phyloP scores from a whole-genome alignment of 805 yeast genomes.

The Suhomyces prunicola region DNA sequence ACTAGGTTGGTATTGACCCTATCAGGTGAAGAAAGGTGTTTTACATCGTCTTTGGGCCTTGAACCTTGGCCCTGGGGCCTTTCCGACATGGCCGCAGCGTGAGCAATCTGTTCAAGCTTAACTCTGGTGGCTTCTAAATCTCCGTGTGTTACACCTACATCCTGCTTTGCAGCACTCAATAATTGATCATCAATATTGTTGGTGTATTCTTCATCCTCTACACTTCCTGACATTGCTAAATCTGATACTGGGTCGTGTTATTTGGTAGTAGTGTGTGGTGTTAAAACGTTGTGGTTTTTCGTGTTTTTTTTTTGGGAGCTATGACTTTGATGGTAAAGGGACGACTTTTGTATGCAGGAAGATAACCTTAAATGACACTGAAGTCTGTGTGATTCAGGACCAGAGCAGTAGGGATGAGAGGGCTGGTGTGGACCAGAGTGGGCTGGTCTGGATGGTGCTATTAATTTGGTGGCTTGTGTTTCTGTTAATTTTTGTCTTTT shows the following conservation, averaged over 20 bases:
- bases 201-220: conserved; percentile 24
- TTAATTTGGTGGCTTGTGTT: neutral
- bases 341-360: neutral
- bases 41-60: neutral
- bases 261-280: conserved; percentile 21
- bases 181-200: conserved; percentile 43
- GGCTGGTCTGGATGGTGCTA: neutral
- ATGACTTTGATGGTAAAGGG: neutral
- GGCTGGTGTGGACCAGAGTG: neutral
- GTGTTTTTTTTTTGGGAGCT: neutral
- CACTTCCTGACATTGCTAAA: conserved; percentile 5
- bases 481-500: neutral
- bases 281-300: conserved; percentile 10
- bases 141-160: conserved; percentile 13
- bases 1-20: neutral
- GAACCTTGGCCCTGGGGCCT: neutral
- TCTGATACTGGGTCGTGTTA: conserved; percentile 3
- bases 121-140: conserved; percentile 15
- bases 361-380: neutral
- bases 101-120: conserved; percentile 33
- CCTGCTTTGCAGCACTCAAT: conserved; percentile 37
- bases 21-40: neutral
- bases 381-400: neutral
- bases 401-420: neutral
- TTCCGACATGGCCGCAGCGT: conserved; percentile 22